phyloP scores from a whole-genome alignment of 129 eudicot genomes.

The Daucus carota region DNA sequence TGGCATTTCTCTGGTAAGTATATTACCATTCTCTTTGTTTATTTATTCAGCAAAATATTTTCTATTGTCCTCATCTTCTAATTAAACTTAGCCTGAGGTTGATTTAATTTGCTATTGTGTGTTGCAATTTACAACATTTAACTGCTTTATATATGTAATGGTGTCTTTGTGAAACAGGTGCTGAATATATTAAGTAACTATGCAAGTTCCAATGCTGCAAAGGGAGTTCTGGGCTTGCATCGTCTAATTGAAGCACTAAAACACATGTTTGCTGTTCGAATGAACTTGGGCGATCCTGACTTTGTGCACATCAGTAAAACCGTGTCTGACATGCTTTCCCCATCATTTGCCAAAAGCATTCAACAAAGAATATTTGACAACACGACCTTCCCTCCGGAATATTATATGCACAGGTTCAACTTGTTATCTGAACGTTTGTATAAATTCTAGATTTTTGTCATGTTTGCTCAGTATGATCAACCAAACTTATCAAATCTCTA shows the following conservation, averaged over 20 bases:
- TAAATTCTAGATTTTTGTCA: not conserved
- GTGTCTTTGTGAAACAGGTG: constrained; percentile 38
- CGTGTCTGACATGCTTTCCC: constrained; percentile 69
- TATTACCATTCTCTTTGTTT: not conserved
- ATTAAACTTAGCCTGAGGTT: not conserved
- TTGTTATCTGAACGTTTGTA: not conserved
- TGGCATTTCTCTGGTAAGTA: constrained; percentile 74
- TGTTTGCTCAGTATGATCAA: not conserved
- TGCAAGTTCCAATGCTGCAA: constrained; percentile 39
- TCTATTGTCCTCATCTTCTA: not conserved
- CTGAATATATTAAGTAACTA: constrained; percentile 65
- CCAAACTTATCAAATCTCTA: not conserved
- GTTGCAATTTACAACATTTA: not conserved
- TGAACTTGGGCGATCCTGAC: constrained; percentile 86
- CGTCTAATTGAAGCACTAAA: constrained; percentile 81
- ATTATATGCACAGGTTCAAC: constrained; percentile 63
- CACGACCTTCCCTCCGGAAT: constrained; percentile 85
- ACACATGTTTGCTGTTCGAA: constrained; percentile 86
- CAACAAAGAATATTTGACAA: constrained; percentile 62
- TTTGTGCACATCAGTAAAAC: constrained; percentile 53
- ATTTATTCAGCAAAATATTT: not conserved
- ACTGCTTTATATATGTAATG: not conserved
- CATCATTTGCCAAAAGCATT: constrained; percentile 51
- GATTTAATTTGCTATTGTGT: not conserved
- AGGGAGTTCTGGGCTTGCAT: constrained; percentile 75